Evolutionary conservation across 2,329 filamentous ascomycete species (phyloP), one percentile per base, ranked within the genome.

Genomic region (Clarireedia homoeocarpa): DNA sequence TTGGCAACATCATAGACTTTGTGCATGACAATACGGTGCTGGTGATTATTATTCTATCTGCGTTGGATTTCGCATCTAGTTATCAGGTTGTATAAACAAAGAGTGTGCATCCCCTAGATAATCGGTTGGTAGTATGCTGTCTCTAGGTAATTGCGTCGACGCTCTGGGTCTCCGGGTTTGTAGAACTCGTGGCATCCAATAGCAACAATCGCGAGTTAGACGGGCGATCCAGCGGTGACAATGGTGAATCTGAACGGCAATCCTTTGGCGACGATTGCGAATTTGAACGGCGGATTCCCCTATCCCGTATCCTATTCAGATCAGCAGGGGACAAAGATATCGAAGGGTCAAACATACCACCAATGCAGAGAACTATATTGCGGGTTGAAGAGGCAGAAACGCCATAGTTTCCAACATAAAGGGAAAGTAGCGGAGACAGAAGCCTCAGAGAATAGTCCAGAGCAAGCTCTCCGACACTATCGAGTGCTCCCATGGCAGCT

Each of bases 351-450:
- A 44, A 54, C 58, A 48, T 52, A 64, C 63, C 63, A 44, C 49
- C 53, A 24, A 63, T 44, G n/a, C 61, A 36, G 6, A 66, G 56
- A 7, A 39, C 53, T 47, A 48, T 40, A 47, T 68, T 68, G 7
- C 60, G 59, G 20, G 48, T 20, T 6, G 66, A 24, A 23, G 62
- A 64, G 46, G 64, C 58, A 15, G 61, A 53, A 17, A 66, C 53
- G 3, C 64, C 64, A 52, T 63, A 63, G 30, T 60, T 65, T 3
- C 65, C 66, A 27, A 64, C 12, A 20, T 63, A 27, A 5, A 69
- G 44, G 6, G 59, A 45, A n/a, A 51, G 24, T 7, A 62, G 24
- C 14, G 61, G 62, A 45, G 40, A 53, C 9, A 53, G 27, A 15
- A 61, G 45, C 4, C 62, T 58, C 15, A 68, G 34, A 39, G 45